phyloP scores from a whole-genome alignment of 176 grass and related monocot genomes.

The Canna indica region DNA sequence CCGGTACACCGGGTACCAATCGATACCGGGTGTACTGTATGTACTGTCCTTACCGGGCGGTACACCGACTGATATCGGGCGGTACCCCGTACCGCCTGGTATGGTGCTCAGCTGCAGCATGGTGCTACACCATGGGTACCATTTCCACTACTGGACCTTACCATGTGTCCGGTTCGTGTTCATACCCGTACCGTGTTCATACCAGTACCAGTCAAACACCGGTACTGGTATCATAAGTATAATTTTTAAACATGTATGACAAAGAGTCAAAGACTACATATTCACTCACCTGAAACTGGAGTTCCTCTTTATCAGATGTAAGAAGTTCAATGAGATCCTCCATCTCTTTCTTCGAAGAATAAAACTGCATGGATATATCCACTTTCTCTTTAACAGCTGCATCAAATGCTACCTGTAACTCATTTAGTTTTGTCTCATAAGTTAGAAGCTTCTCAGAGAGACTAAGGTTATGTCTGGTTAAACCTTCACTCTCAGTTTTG shows the following conservation, averaged over 20 bases:
- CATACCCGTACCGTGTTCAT: too few relatives aligned
- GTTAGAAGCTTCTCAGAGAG: constrained; percentile 41
- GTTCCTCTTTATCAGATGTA: constrained; percentile 38
- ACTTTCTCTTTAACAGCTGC: constrained; percentile 52
- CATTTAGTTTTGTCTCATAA: constrained; percentile 58
- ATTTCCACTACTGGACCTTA: too few relatives aligned
- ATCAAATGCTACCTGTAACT: constrained; percentile 43
- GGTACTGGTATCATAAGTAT: too few relatives aligned
- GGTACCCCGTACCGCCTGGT: too few relatives aligned
- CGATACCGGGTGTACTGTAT: too few relatives aligned
- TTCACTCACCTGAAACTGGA: constrained; percentile 58
- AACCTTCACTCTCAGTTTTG: constrained; percentile 47
- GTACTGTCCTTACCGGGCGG: too few relatives aligned
- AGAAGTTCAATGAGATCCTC: constrained; percentile 44
- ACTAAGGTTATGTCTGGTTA: constrained; percentile 41
- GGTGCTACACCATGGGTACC: too few relatives aligned
- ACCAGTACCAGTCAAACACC: too few relatives aligned
- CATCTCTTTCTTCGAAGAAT: constrained; percentile 33
- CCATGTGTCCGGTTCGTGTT: too few relatives aligned
- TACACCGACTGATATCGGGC: too few relatives aligned
- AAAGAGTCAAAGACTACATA: constrained; percentile 13
- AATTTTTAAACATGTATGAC: background rate
- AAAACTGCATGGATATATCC: constrained; percentile 28
- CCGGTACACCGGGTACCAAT: too few relatives aligned
- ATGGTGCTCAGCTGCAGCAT: too few relatives aligned